Evolutionary conservation across 176 grass and related monocot genomes (phyloP).

Genomic region (Oryza punctata): DNA sequence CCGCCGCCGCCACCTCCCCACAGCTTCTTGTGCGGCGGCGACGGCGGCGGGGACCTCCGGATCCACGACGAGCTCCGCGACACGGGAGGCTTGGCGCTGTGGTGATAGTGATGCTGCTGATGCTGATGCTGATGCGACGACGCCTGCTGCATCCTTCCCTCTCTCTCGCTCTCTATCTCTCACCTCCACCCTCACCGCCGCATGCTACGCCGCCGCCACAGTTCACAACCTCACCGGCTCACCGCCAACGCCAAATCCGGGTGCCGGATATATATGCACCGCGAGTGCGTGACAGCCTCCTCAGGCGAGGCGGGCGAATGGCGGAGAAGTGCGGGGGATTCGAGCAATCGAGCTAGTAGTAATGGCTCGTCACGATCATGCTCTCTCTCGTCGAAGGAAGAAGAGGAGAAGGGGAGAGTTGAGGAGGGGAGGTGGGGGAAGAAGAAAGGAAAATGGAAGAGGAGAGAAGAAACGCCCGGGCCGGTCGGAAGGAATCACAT

Average conservation of each 20-base stretch:
- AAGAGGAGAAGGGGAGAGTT: not conserved
- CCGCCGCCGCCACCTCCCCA: slow-evolving; percentile 19
- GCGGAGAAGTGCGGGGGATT: not conserved
- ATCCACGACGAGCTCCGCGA: slow-evolving; percentile 47
- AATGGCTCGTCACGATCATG: slow-evolving; percentile 41
- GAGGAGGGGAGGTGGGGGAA: slow-evolving; percentile 14
- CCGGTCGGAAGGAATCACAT: slow-evolving; percentile 41
- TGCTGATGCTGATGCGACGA: slow-evolving; percentile 35
- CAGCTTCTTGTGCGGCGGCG: slow-evolving; percentile 56
- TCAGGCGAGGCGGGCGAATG: not conserved
- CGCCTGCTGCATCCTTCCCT: slow-evolving; percentile 46
- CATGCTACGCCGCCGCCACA: slow-evolving; percentile 17
- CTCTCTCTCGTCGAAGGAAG: not conserved
- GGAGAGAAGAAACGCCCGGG: not conserved
- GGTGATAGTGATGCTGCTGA: slow-evolving; percentile 49
- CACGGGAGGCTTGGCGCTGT: slow-evolving; percentile 42
- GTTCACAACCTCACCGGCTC: not conserved
- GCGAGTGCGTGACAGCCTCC: not conserved
- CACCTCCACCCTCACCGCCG: slow-evolving; percentile 26
- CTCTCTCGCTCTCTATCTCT: not conserved
- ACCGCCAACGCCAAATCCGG: not conserved
- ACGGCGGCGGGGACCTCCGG: slow-evolving; percentile 55
- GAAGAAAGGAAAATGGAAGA: slow-evolving; percentile 28
- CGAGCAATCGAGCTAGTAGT: not conserved
- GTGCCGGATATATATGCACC: slow-evolving; percentile 16